phyloP scores from a whole-genome alignment of 2,329 filamentous ascomycete species.

The Pseudogymnoascus destructans region DNA sequence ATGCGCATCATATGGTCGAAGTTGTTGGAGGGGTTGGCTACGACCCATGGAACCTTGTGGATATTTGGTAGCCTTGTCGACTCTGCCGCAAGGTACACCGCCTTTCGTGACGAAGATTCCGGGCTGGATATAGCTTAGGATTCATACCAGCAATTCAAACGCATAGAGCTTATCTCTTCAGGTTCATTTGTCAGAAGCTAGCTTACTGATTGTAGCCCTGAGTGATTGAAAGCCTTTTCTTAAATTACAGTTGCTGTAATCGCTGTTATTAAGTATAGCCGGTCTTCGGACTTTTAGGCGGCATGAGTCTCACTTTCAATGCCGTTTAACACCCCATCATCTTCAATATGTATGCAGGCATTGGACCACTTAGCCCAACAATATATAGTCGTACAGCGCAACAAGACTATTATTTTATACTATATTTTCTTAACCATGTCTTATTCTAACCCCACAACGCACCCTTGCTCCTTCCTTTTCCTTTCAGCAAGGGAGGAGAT shows the following conservation, averaged over 20 bases:
- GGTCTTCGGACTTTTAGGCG: too few species aligned
- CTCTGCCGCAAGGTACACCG: neutral
- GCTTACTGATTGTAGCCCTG: too few species aligned
- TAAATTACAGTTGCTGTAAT: too few species aligned
- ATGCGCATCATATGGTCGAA: neutral
- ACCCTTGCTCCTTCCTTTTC: slow-evolving; percentile 21
- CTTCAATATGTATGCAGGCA: neutral
- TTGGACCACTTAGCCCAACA: neutral
- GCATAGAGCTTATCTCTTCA: too few species aligned
- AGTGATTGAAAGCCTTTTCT: too few species aligned
- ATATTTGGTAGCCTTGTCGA: slow-evolving; percentile 8
- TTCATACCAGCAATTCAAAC: too few species aligned
- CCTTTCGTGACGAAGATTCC: neutral
- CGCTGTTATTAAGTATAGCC: too few species aligned
- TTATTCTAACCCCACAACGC: slow-evolving; percentile 22
- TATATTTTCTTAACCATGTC: neutral
- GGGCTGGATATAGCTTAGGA: too few species aligned
- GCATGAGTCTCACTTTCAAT: neutral
- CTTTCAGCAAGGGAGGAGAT: slow-evolving; percentile 29
- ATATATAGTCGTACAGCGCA: neutral
- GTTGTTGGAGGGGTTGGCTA: neutral
- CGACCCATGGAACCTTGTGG: slow-evolving; percentile 6
- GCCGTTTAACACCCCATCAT: neutral
- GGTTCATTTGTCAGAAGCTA: too few species aligned
- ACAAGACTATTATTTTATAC: neutral